Percentiles rank a stretch among this genome's conserved stretches.
These are phyloP conservation scores for Chalciporus chontae DNA, from an alignment of 768 basidiomycete species.

Conservation along the genomic window DNA sequence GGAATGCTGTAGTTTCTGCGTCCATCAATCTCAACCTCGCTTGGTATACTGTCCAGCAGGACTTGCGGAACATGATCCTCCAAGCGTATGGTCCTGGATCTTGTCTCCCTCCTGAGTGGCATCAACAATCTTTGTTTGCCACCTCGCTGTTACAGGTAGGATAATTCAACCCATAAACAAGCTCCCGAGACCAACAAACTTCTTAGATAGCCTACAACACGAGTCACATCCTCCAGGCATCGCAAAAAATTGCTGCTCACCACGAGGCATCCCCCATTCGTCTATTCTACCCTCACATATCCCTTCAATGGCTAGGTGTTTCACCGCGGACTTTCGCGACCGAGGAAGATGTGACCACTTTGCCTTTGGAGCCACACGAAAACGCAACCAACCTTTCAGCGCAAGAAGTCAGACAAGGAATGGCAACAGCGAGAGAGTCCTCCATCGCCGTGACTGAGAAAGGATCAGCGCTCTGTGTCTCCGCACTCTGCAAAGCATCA, in stretches of 20 bases:
- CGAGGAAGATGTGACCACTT: conserved; percentile 22
- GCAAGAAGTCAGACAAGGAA: too few species aligned
- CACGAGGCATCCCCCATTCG: conserved; percentile 33
- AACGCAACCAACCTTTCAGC: too few species aligned
- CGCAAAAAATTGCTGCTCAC: conserved; percentile 25
- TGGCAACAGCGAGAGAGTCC: conserved; percentile 13
- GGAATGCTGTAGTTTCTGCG: too few species aligned
- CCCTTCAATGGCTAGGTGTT: conserved; percentile 41
- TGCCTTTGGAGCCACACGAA: too few species aligned
- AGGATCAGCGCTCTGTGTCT: not conserved
- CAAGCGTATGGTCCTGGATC: too few species aligned
- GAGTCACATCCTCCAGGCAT: conserved; percentile 33
- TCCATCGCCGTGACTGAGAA: not conserved
- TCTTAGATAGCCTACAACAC: conserved; percentile 43
- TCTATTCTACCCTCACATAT: conserved; percentile 40
- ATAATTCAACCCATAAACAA: too few species aligned
- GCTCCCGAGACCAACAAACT: conserved; percentile 20
- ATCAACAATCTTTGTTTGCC: too few species aligned
- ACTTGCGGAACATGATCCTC: too few species aligned
- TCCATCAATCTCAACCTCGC: too few species aligned
- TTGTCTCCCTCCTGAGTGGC: too few species aligned
- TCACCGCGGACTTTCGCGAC: conserved; percentile 31
- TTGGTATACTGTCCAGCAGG: too few species aligned
- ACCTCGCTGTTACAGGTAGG: too few species aligned
- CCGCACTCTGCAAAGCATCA: not conserved